phyloP scores from a whole-genome alignment of 768 basidiomycete species.

The Erythrobasidium yunnanense region DNA sequence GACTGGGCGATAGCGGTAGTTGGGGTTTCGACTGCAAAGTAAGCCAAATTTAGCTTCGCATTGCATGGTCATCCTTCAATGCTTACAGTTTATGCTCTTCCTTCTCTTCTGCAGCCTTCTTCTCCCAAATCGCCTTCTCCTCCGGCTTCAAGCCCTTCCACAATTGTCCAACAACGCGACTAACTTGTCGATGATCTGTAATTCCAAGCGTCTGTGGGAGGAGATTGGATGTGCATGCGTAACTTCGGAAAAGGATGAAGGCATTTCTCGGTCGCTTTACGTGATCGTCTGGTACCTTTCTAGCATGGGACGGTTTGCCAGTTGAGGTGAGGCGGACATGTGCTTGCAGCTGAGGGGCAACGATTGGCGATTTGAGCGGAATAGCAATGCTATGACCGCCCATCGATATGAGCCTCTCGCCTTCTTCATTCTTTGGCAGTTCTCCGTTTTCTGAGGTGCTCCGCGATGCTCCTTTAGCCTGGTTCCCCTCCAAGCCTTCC shows the following conservation, averaged over 20 bases:
- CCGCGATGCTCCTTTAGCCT: too few relatives aligned
- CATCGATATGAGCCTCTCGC: neutral
- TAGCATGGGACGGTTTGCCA: slow-evolving; percentile 27
- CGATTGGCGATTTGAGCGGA: slow-evolving; percentile 3
- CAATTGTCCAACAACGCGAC: slow-evolving; percentile 56
- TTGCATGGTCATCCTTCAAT: too few relatives aligned
- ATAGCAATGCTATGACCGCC: slow-evolving; percentile 10
- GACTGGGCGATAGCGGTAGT: slow-evolving; percentile 29
- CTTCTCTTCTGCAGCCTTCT: slow-evolving; percentile 35
- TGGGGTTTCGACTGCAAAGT: slow-evolving; percentile 25
- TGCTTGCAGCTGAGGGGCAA: slow-evolving; percentile 17
- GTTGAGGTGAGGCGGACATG: slow-evolving; percentile 23
- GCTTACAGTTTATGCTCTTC: slow-evolving; percentile 24
- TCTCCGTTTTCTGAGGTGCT: too few relatives aligned
- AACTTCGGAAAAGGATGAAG: slow-evolving; percentile 68
- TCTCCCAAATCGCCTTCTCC: slow-evolving; percentile 37
- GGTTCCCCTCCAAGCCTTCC: too few relatives aligned
- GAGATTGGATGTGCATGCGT: slow-evolving; percentile 57
- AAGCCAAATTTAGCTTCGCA: too few relatives aligned
- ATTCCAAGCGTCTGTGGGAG: slow-evolving; percentile 50
- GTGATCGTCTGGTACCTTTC: slow-evolving; percentile 28
- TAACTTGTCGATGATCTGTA: slow-evolving; percentile 61
- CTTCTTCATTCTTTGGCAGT: too few relatives aligned
- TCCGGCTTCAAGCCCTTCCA: slow-evolving; percentile 54
- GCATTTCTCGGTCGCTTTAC: slow-evolving; percentile 56